These are phyloP conservation scores for Nematodospora valgi DNA, from an alignment of 805 yeast species.

Conservation along the genomic window DNA sequence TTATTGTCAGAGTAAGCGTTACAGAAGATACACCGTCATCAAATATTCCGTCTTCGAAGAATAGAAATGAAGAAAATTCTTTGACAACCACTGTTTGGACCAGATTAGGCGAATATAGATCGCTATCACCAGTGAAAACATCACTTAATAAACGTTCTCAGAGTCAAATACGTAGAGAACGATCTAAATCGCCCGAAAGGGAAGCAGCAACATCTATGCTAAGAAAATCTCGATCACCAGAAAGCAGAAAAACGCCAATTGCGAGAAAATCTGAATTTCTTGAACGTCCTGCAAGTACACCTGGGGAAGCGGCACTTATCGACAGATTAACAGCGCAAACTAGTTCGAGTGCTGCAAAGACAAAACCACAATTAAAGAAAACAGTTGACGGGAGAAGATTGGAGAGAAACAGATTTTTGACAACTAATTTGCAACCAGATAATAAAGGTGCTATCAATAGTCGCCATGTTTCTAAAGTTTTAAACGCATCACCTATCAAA, in stretches of 20 bases:
- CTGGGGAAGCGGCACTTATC: too few species aligned
- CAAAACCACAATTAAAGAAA: neutral
- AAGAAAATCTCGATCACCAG: neutral
- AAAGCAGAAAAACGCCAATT: neutral
- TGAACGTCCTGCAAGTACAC: neutral
- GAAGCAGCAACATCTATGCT: neutral
- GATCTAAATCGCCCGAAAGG: constrained; percentile 2
- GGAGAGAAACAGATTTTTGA: constrained; percentile 6
- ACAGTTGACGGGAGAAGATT: constrained; percentile 1
- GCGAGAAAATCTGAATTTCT: neutral
- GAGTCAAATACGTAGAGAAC: neutral
- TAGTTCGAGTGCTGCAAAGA: neutral
- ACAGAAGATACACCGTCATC: neutral
- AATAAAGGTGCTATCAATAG: neutral
- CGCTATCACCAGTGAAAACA: constrained; percentile 6
- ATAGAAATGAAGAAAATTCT: neutral
- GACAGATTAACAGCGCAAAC: constrained; percentile 1
- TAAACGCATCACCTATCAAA: constrained; percentile 4
- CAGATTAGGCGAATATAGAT: constrained; percentile 2
- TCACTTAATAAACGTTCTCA: neutral
- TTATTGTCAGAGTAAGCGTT: too few species aligned
- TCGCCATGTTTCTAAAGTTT: neutral
- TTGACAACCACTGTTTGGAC: constrained; percentile 4
- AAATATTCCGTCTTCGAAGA: neutral
- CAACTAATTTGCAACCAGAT: constrained; percentile 5